phyloP scores from a whole-genome alignment of 1,139 yeast genomes.

The Debaryomyces robertsiae region DNA sequence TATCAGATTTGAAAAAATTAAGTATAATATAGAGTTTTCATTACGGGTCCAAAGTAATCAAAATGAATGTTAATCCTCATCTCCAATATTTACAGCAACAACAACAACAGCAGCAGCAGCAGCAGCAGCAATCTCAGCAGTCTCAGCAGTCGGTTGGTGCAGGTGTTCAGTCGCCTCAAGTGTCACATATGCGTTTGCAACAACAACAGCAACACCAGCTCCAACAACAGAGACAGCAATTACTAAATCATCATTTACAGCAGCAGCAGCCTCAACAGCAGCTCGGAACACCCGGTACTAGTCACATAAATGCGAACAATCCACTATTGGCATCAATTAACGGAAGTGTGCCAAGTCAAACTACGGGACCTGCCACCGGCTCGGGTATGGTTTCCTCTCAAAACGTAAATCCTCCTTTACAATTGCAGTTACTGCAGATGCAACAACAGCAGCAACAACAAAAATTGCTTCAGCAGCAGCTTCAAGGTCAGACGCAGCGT shows the following conservation, averaged over 20 bases:
- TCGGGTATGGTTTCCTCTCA: conserved; percentile 17
- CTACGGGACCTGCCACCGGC: conserved; percentile 16
- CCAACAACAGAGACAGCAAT: conserved; percentile 46
- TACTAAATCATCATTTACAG: conserved; percentile 38
- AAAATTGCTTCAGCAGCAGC: conserved; percentile 23
- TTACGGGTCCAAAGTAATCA: conserved; percentile 2
- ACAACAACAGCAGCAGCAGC: conserved; percentile 32
- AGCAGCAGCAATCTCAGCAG: conserved; percentile 24
- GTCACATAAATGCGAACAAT: conserved; percentile 27
- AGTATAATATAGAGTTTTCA: conserved; percentile 4
- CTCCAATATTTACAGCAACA: conserved; percentile 46
- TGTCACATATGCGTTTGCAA: conserved; percentile 39
- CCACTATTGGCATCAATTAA: conserved; percentile 42
- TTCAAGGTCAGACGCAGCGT: conserved; percentile 21
- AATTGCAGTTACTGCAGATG: conserved; percentile 32
- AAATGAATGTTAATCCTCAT: conserved; percentile 45
- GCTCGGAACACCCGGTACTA: conserved; percentile 25
- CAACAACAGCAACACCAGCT: conserved; percentile 30
- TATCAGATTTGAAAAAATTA: conserved; percentile 1
- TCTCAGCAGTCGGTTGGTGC: conserved; percentile 27
- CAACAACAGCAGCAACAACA: conserved; percentile 21
- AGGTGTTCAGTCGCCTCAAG: conserved; percentile 40
- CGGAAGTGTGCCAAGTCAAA: conserved; percentile 26
- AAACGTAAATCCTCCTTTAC: conserved; percentile 33
- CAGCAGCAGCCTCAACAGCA: conserved; percentile 25